Conservation (phyloP, 805 yeast genomes). For the Saturnispora ahearnii region DNA sequence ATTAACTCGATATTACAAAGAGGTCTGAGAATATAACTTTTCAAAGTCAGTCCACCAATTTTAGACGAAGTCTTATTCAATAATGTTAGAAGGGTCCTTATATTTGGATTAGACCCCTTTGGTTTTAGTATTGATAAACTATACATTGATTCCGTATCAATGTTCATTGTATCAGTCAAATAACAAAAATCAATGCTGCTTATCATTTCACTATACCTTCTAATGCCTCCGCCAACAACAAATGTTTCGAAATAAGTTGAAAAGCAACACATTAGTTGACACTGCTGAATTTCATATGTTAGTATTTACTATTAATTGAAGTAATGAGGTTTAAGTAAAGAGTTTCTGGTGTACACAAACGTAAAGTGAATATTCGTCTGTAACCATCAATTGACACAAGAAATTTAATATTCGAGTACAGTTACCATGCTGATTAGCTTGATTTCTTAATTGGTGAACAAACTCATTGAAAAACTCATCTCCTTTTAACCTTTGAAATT, state of each 20-base stretch:
- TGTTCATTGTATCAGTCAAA: constrained; percentile 15
- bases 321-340: no score
- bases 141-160: constrained; percentile 24
- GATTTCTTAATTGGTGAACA: background rate
- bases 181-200: constrained; percentile 1
- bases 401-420: background rate
- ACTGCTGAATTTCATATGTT: constrained; percentile 1
- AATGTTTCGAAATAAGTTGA: constrained; percentile 9
- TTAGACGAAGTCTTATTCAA: constrained; percentile 23
- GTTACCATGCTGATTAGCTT: background rate
- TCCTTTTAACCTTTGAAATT: constrained; percentile 12
- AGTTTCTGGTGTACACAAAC: background rate
- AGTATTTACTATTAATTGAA: no score
- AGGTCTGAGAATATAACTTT: constrained; percentile 30
- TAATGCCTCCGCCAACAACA: background rate
- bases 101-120: constrained; percentile 8
- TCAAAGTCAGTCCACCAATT: constrained; percentile 25
- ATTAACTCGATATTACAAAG: constrained; percentile 22
- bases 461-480: constrained; percentile 7
- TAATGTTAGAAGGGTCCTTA: constrained; percentile 15
- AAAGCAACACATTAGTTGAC: constrained; percentile 7
- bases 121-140: constrained; percentile 18
- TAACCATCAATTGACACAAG: constrained; percentile 1
- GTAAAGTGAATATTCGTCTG: constrained; percentile 6
- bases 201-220: constrained; percentile 6